Evolutionary conservation across 768 basidiomycete species (phyloP), one percentile per base, ranked within the genome.

Genomic region (Rhodosporidiobolus sp.): DNA sequence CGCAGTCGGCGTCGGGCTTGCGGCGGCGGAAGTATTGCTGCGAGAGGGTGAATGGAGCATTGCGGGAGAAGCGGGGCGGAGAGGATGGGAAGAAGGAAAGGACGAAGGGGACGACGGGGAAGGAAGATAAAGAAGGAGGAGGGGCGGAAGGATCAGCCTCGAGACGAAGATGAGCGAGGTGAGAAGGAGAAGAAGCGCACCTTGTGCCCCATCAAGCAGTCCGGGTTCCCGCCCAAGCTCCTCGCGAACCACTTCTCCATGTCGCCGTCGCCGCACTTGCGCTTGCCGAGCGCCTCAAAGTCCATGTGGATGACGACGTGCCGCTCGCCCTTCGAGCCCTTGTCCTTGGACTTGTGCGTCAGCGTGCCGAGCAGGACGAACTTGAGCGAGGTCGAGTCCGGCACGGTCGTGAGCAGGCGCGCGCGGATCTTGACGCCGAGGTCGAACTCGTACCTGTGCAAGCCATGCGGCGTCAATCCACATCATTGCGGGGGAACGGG

Each of bases 371-470:
- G 85, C 14, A 99, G 84, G 16, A 98, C 79, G 83, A 98, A 97
- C 81, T 95, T 97, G 79, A 96, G 95, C 0, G 92, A 94, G 0
- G 96, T 97, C 20, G 92, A 92, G 76, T 99, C 96, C 0, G 92
- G 91, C 10, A 97, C 86, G 7, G 93, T 96, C 53, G 90, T 88
- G n/a, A 99, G 83, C 0, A 87, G 87, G 14, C 87, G 85, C 0
- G 91, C 88, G 30, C 89, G 88, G 9, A 97, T 73, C 38, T 83
- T 88, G 69, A 90, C 80, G 4, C 87, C 90, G 63, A 94, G 82
- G 20, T 89, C 81, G 72, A 90, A 88, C 20, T 84, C 82, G 67
- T 86, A 82, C 93, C 93, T 94, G 75, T 26, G 28, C 17, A 10
- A 10, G 17, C 8, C n/a, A n/a, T n/a, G n/a, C 12, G 19, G 5